Evolutionary conservation across 2,329 filamentous ascomycete genomes (phyloP), one percentile per base, ranked within the genome.

Genomic region (Cytospora schulzeri): DNA sequence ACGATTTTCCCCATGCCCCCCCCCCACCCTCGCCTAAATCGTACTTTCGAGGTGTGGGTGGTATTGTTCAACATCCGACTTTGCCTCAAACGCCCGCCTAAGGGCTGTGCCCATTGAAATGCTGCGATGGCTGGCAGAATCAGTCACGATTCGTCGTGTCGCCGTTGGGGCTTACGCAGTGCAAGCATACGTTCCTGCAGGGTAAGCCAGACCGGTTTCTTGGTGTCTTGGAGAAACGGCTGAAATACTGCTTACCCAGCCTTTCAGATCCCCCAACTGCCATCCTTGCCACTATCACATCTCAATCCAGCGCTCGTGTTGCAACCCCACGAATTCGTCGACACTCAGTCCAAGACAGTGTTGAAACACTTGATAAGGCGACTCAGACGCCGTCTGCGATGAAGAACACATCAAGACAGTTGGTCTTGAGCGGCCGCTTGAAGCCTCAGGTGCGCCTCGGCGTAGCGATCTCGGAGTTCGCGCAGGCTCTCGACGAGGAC

Each of bases 381-480:
- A 22, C 41, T 45, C 8, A 45, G 19, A 45, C 3, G n/a, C 41
- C 41, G 41, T n/a, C 41, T 9, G 19, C 1, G 19, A 45, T 45
- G 41, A 22, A 45, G 19, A 45, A 45, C 8, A 22, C 19, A 11
- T n/a, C 19, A 11, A 45, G 22, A 9, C 17, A 22, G 41, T 45
- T 45, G 9, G 12, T n/a, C 17, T 48, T 65, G 15, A 57, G 35
- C 50, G 45, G 63, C 14, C 12, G 15, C 14, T 8, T 65, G 17
- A 65, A 65, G 17, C 53, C 59, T 17, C 52, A 53, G 17, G 59
- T 22, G 5, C 58, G 63, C 28, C 54, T 65, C 1, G 63, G 63
- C 1, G 2, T 58, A 19, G 58, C 35, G 0, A 33, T 65, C 26
- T 65, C 58, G 3, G 33, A 57, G 1, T 65, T 62, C 4, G n/a